phyloP scores from a whole-genome alignment of 805 yeast genomes.

The Suhomyces sp. region DNA sequence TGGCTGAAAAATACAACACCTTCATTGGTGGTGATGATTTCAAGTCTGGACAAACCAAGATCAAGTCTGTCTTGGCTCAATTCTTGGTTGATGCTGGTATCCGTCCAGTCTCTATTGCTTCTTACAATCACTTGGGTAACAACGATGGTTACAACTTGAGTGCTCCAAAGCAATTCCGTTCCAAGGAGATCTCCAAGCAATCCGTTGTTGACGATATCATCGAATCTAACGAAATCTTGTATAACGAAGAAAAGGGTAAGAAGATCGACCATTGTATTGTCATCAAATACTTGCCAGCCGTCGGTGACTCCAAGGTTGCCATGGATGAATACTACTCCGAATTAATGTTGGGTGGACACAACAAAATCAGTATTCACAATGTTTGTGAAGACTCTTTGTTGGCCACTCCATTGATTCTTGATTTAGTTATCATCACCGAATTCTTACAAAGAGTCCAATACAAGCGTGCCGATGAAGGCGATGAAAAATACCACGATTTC shows the following conservation, averaged over 20 bases:
- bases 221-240: slow-evolving; percentile 79
- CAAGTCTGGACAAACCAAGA: slow-evolving; percentile 94
- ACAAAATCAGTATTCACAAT: slow-evolving; percentile 89
- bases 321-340: slow-evolving; percentile 98
- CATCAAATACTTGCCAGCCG: slow-evolving; percentile 90
- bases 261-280: slow-evolving; percentile 92
- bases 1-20: slow-evolving; percentile 72
- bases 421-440: slow-evolving; percentile 85
- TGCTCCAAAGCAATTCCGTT: slow-evolving; percentile 90
- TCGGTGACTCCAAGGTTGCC: slow-evolving; percentile 95
- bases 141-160: slow-evolving; percentile 92
- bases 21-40: slow-evolving; percentile 97
- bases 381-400: slow-evolving; percentile 94
- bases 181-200: slow-evolving; percentile 91
- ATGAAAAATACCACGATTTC: slow-evolving; percentile 57
- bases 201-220: slow-evolving; percentile 94
- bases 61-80: slow-evolving; percentile 95
- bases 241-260: slow-evolving; percentile 75
- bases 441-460: slow-evolving; percentile 84
- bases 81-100: slow-evolving; percentile 96
- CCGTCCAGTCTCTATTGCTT: slow-evolving; percentile 90
- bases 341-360: slow-evolving; percentile 96
- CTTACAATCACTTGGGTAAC: slow-evolving; percentile 95
- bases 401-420: slow-evolving; percentile 93
- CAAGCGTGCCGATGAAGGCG: slow-evolving; percentile 51